These are phyloP conservation scores for Epichloe sp. DNA, from an alignment of 2,329 filamentous ascomycete species.

Conservation along the genomic window DNA sequence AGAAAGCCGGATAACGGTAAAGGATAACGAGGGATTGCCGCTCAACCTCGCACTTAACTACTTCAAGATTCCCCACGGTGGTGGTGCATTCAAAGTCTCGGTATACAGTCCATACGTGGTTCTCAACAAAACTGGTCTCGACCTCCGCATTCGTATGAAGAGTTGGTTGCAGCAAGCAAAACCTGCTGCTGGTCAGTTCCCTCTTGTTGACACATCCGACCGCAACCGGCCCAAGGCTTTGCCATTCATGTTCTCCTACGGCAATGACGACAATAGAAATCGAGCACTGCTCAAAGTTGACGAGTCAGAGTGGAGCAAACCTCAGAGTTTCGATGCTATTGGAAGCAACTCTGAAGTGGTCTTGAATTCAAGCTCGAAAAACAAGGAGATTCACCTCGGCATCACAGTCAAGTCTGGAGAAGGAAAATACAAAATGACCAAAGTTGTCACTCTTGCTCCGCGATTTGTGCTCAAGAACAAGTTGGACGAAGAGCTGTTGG, in stretches of 20 bases:
- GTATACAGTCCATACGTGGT: conserved; percentile 93
- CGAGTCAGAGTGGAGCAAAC: conserved; percentile 90
- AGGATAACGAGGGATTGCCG: conserved; percentile 69
- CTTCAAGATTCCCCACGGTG: conserved; percentile 76
- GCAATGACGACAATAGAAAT: conserved; percentile 80
- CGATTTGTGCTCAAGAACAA: conserved; percentile 92
- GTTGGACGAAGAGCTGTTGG: conserved; percentile 73
- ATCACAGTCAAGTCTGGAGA: conserved; percentile 82
- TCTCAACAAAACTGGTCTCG: conserved; percentile 86
- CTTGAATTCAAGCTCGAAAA: conserved; percentile 56
- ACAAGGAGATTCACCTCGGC: conserved; percentile 79
- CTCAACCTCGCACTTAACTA: conserved; percentile 83
- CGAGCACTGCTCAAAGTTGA: conserved; percentile 77
- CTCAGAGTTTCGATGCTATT: conserved; percentile 95
- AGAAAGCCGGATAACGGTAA: conserved; percentile 66
- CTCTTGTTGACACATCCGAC: conserved; percentile 35
- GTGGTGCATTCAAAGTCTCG: conserved; percentile 90
- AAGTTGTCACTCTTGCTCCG: conserved; percentile 84
- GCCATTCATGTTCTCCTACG: conserved; percentile 94
- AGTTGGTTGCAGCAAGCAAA: conserved; percentile 73
- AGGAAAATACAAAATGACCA: conserved; percentile 96
- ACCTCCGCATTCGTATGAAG: conserved; percentile 79
- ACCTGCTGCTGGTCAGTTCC: conserved; percentile 68
- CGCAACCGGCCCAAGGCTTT: conserved; percentile 56
- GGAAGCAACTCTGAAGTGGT: conserved; percentile 85